Base-by-base conservation (phyloP, 805 yeast species). In the Ogataea pini region DNA sequence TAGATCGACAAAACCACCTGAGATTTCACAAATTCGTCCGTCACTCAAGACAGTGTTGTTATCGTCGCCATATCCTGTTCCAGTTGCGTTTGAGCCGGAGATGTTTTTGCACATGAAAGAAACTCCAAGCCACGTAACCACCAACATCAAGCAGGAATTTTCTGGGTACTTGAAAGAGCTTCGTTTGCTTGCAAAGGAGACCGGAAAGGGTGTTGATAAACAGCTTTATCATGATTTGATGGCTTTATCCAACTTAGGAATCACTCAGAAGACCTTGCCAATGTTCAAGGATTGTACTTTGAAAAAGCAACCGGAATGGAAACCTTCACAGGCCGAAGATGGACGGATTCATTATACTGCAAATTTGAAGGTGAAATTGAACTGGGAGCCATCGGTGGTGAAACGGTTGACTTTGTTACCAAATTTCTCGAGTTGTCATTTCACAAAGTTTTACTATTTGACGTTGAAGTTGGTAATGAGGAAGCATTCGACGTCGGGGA, bases 201-300 rank as follows among this genome's bases (percentile, higher is more conserved):
- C 57, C 8, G 49, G 49, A 6, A 47, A 54, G 25, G 64, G 64
- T 14, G 45, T 60, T 12, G 62, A 58, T 8, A 59, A 47, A 37
- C 59, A 58, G 40, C 44, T 60, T 13, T 59, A 51, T 37, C 49
- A 53, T 37, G 64, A 60, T 36, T 32, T 60, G 24, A 24, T 60
- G 19, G 47, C 63, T 3, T 46, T 60, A 14, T 51, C 61, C 3
- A 55, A 58, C 34, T 12, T 56, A 32, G 46, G 33, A 1, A 43
- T 58, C 16, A 41, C 42, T 2, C 60, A 59, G 28, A 44, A 37
- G 29, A 50, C 39, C 7, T 29, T 57, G 17, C 54, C 51, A 1
- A 43, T 57, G 7, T 60, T 57, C 43, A 55, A 52, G 39, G 56
- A 55, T 9, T 31, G 43, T 13, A 4, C 17, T 1, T 19, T 54